These are phyloP conservation scores for Ehretia macrophylla DNA, from an alignment of 257 asterid genomes.

Conservation along the genomic window DNA sequence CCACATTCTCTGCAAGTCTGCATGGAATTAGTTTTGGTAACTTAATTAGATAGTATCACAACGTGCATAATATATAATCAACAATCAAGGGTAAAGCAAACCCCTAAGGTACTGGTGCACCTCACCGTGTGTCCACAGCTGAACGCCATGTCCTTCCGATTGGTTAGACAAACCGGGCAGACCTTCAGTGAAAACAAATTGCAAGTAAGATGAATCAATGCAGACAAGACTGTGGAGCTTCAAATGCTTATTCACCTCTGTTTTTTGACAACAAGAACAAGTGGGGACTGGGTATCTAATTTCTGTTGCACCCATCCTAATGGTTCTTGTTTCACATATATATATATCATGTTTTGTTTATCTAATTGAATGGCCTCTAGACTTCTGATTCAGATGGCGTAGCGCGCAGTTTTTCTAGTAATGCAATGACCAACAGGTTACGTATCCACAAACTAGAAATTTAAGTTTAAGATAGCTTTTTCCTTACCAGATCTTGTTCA, in stretches of 20 bases:
- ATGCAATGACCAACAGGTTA: too few species aligned
- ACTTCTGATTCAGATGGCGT: too few species aligned
- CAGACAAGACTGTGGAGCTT: too few species aligned
- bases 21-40: conserved; percentile 15
- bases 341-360: too few species aligned
- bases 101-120: neutral
- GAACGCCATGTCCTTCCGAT: conserved; percentile 60
- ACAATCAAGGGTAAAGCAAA: neutral
- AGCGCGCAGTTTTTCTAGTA: too few species aligned
- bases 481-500: conserved; percentile 51
- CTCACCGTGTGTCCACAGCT: conserved; percentile 82
- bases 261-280: too few species aligned
- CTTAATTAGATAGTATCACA: neutral
- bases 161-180: conserved; percentile 68
- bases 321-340: too few species aligned
- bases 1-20: conserved; percentile 84
- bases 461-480: neutral
- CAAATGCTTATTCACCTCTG: too few species aligned
- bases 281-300: too few species aligned
- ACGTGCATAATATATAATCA: neutral
- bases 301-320: too few species aligned
- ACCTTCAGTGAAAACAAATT: conserved; percentile 28
- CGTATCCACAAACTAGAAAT: too few species aligned
- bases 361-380: too few species aligned
- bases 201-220: neutral